Percentiles rank a stretch among this genome's conserved stretches.
Conservation (phyloP, 495 filamentous ascomycete genomes). For the Recurvomyces mirabilis region DNA sequence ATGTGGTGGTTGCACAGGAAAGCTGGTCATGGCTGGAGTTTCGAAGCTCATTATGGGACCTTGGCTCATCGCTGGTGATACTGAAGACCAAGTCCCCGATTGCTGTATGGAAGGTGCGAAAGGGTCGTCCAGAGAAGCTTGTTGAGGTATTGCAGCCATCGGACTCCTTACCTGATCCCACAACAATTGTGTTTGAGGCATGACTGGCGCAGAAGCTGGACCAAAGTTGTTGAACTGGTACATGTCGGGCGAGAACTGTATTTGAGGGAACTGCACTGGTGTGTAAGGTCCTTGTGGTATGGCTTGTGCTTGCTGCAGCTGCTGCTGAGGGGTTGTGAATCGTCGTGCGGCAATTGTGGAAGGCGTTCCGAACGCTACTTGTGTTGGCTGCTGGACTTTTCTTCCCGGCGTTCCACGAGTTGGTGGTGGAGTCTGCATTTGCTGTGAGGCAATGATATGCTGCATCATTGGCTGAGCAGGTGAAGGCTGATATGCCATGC, state of each 20-base stretch:
- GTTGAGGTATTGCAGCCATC: not conserved
- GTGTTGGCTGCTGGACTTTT: slow-evolving; percentile 28
- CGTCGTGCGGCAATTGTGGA: slow-evolving; percentile 30
- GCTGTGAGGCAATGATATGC: slow-evolving; percentile 32
- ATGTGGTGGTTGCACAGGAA: slow-evolving; percentile 15
- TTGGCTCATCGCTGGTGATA: not conserved
- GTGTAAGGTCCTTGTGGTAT: slow-evolving; percentile 25
- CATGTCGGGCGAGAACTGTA: slow-evolving; percentile 53
- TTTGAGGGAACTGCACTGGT: slow-evolving; percentile 38
- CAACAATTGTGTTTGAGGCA: slow-evolving; percentile 55
- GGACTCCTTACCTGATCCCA: slow-evolving; percentile 52
- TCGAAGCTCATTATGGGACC: slow-evolving; percentile 11
- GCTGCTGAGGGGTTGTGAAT: slow-evolving; percentile 37
- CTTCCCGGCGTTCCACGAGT: slow-evolving; percentile 44
- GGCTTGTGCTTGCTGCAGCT: slow-evolving; percentile 28
- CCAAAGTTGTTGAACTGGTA: slow-evolving; percentile 62
- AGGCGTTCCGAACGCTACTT: slow-evolving; percentile 27
- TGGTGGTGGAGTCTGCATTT: slow-evolving; percentile 57
- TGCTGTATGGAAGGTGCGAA: slow-evolving; percentile 25
- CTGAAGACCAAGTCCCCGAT: slow-evolving; percentile 5
- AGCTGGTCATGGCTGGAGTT: slow-evolving; percentile 19
- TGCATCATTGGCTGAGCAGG: slow-evolving; percentile 4
- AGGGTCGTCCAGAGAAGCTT: slow-evolving; percentile 23
- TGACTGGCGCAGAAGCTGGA: slow-evolving; percentile 55
- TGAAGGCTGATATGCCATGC: not conserved